Conservation (phyloP, 768 basidiomycete species). For the Pluteus cervinus region DNA sequence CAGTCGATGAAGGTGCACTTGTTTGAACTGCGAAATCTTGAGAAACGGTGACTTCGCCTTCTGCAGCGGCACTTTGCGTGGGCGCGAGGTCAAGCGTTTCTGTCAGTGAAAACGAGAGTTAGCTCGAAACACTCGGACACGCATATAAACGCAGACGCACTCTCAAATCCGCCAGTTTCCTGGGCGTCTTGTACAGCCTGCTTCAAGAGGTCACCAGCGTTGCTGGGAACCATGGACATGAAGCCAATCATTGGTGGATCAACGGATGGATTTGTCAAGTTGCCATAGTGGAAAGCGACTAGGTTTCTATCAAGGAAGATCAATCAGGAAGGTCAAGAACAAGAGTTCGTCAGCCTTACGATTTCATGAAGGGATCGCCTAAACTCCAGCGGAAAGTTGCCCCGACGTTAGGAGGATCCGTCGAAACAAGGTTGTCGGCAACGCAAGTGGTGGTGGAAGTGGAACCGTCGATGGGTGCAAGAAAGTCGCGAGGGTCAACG, state of each 20-base stretch:
- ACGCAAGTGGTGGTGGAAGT: slow-evolving; percentile 38
- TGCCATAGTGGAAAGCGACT: slow-evolving; percentile 67
- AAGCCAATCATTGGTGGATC: slow-evolving; percentile 69
- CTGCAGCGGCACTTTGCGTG: too few relatives aligned
- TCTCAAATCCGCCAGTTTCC: too few relatives aligned
- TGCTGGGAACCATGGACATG: slow-evolving; percentile 58
- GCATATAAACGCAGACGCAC: too few relatives aligned
- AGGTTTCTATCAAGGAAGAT: slow-evolving; percentile 49
- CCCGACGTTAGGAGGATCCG: slow-evolving; percentile 54
- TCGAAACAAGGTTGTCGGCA: slow-evolving; percentile 39
- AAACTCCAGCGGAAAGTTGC: slow-evolving; percentile 73
- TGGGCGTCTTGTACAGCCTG: too few relatives aligned
- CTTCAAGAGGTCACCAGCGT: slow-evolving; percentile 40
- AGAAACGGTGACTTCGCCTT: too few relatives aligned
- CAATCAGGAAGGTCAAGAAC: too few relatives aligned
- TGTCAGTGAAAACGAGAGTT: too few relatives aligned
- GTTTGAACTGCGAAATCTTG: too few relatives aligned
- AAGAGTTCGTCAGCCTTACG: slow-evolving; percentile 32
- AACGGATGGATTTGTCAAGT: slow-evolving; percentile 57
- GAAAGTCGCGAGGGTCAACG: slow-evolving; percentile 74
- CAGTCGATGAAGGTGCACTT: too few relatives aligned
- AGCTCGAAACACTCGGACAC: too few relatives aligned
- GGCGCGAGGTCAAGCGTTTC: too few relatives aligned
- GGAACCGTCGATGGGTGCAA: too few relatives aligned
- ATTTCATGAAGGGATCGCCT: slow-evolving; percentile 71